These are phyloP conservation scores for Phalaenopsis aphrodite DNA, from an alignment of 106 monocot genomes.

Conservation along the genomic window DNA sequence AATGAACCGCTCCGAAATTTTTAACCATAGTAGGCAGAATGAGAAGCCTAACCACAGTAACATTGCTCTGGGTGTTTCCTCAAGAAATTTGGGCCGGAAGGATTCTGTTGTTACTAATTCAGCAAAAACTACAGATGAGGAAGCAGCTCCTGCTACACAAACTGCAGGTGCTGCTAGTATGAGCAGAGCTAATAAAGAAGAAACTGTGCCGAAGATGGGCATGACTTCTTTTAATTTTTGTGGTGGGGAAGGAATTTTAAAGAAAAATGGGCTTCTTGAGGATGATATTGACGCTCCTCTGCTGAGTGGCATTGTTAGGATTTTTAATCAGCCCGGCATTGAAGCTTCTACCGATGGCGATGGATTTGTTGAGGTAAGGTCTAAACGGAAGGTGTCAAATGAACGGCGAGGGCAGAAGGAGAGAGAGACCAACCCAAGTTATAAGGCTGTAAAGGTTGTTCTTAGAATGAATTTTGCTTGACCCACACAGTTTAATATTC, in stretches of 20 bases:
- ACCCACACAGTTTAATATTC: background rate
- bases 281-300: slow-evolving; percentile 60
- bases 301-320: slow-evolving; percentile 58
- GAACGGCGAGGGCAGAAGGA: slow-evolving; percentile 74
- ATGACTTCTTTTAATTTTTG: slow-evolving; percentile 15
- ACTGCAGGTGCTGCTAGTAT: slow-evolving; percentile 12
- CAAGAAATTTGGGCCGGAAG: slow-evolving; percentile 25
- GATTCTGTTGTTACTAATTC: slow-evolving; percentile 21
- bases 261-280: slow-evolving; percentile 33
- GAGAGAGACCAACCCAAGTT: slow-evolving; percentile 75
- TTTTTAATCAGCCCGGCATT: slow-evolving; percentile 85
- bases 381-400: slow-evolving; percentile 89
- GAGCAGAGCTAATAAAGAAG: slow-evolving; percentile 19
- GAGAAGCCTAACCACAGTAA: slow-evolving; percentile 9
- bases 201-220: slow-evolving; percentile 16
- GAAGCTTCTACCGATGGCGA: slow-evolving; percentile 84
- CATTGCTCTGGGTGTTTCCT: slow-evolving; percentile 6
- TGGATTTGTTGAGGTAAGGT: slow-evolving; percentile 93
- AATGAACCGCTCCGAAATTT: slow-evolving; percentile 19
- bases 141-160: slow-evolving; percentile 17
- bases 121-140: slow-evolving; percentile 19
- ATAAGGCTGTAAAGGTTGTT: slow-evolving; percentile 50
- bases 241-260: slow-evolving; percentile 19
- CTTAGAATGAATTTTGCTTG: background rate
- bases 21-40: slow-evolving; percentile 12